Evolutionary conservation across 805 yeast genomes (phyloP).

Genomic region (Schwanniomyces pseudopolymorphus): DNA sequence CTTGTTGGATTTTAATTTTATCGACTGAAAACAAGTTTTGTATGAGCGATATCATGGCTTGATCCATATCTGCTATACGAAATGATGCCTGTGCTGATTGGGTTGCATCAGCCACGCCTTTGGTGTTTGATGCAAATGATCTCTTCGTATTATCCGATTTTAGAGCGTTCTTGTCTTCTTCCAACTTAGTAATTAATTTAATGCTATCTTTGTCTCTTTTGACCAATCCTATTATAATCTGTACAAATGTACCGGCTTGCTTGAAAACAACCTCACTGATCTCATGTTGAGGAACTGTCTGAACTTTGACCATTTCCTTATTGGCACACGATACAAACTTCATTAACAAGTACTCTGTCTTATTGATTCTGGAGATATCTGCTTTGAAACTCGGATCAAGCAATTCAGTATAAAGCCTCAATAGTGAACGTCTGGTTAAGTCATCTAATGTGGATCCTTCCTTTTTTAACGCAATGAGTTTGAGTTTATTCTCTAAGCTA

Average conservation of each 20-base stretch:
- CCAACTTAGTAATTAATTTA: constrained; percentile 40
- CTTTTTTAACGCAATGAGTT: constrained; percentile 47
- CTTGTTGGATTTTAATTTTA: constrained; percentile 51
- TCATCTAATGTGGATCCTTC: constrained; percentile 38
- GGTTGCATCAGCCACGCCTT: not conserved
- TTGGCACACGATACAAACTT: constrained; percentile 54
- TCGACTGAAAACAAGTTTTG: constrained; percentile 51
- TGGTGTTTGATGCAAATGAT: constrained; percentile 5
- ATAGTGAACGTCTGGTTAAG: constrained; percentile 53
- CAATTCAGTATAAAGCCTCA: constrained; percentile 63
- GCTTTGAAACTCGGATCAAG: constrained; percentile 45
- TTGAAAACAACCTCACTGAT: constrained; percentile 32
- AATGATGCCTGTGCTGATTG: constrained; percentile 47
- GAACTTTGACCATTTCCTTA: constrained; percentile 48
- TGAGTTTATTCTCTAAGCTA: constrained; percentile 41
- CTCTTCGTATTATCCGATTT: constrained; percentile 20
- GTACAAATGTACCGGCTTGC: constrained; percentile 37
- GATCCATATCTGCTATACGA: constrained; percentile 54
- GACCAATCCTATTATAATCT: constrained; percentile 36
- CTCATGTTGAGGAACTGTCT: constrained; percentile 27
- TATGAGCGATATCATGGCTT: constrained; percentile 41
- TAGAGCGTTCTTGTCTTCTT: constrained; percentile 39
- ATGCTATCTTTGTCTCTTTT: constrained; percentile 39
- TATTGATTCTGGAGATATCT: constrained; percentile 28
- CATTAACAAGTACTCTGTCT: constrained; percentile 49